Evolutionary conservation across 176 grass and related monocot genomes (phyloP).

Genomic region (Olyra latifolia): DNA sequence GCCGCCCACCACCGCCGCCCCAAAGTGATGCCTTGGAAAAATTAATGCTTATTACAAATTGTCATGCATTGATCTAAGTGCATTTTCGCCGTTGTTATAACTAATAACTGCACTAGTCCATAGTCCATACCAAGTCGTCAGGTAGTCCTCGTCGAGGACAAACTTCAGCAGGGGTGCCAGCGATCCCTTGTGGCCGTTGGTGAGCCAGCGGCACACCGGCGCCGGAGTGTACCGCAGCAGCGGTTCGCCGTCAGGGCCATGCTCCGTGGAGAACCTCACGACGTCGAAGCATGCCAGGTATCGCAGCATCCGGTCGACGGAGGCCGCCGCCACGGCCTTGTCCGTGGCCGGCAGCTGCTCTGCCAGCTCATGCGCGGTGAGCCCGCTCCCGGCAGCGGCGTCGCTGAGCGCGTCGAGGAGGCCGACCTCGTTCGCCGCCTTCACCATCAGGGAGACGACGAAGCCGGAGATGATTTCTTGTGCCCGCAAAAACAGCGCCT

Average conservation of each 20-base stretch:
- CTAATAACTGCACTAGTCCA: too few relatives aligned
- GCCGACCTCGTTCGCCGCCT: background rate
- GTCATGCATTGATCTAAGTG: too few relatives aligned
- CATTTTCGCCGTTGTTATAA: too few relatives aligned
- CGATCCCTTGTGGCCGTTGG: conserved; percentile 40
- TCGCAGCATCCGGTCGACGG: conserved; percentile 46
- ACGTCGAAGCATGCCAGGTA: conserved; percentile 38
- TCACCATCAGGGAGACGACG: too few relatives aligned
- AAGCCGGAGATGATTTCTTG: too few relatives aligned
- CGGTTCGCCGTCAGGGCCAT: background rate
- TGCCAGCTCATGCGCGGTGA: conserved; percentile 30
- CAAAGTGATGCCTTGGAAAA: conserved; percentile 19
- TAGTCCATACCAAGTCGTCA: conserved; percentile 29
- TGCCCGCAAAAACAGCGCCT: too few relatives aligned
- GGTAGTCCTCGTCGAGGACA: conserved; percentile 8
- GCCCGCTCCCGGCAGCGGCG: background rate
- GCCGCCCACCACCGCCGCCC: conserved; percentile 36
- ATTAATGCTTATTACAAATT: too few relatives aligned
- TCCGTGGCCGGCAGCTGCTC: background rate
- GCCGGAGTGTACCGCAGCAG: conserved; percentile 11
- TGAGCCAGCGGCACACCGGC: conserved; percentile 48
- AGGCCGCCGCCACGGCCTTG: background rate
- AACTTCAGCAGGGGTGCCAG: conserved; percentile 12
- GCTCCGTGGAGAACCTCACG: conserved; percentile 11
- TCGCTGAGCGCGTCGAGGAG: conserved; percentile 33